These are phyloP conservation scores for Gleditsia sinensis DNA, from an alignment of 306 rosid species.

Conservation along the genomic window DNA sequence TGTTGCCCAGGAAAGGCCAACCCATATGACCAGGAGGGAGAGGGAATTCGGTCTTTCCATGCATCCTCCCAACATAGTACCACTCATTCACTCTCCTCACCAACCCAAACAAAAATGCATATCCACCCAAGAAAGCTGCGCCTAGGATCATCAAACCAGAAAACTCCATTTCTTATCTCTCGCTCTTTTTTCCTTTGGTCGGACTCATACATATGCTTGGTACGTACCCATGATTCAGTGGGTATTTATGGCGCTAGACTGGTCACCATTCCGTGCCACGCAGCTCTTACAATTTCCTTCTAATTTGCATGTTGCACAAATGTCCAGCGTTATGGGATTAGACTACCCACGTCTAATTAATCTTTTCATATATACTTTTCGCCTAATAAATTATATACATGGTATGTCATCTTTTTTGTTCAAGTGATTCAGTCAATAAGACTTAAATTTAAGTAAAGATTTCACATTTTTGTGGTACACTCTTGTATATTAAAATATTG, in stretches of 20 bases:
- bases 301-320: neutral
- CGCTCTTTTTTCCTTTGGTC: neutral
- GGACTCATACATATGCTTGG: no score
- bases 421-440: no score
- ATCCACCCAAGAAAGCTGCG: slow-evolving; percentile 39
- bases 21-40: slow-evolving; percentile 53
- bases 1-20: slow-evolving; percentile 50
- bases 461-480: no score
- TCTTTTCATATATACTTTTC: no score
- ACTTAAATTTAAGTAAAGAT: no score
- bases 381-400: no score
- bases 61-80: slow-evolving; percentile 41
- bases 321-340: no score
- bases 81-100: slow-evolving; percentile 54
- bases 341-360: no score
- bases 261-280: neutral
- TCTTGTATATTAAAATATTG: no score
- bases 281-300: neutral
- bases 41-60: slow-evolving; percentile 29
- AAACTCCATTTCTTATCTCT: slow-evolving; percentile 26
- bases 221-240: neutral
- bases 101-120: slow-evolving; percentile 46
- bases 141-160: slow-evolving; percentile 26
- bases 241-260: neutral
- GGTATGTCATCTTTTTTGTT: no score